phyloP scores from a whole-genome alignment of 2,329 filamentous ascomycete species.

The Penicillium glabrum region DNA sequence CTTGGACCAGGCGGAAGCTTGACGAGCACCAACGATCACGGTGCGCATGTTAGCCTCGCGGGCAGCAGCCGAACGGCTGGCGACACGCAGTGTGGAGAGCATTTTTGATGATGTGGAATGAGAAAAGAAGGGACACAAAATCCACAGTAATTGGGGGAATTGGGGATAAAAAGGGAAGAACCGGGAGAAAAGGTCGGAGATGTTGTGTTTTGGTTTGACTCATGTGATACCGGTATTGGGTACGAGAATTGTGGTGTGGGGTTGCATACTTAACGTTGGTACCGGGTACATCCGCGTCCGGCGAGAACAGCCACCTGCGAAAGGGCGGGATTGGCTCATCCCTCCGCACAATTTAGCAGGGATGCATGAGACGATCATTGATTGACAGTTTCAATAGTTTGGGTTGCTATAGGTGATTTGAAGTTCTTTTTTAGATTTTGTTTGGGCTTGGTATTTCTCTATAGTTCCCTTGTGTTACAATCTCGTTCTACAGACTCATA shows the following conservation, averaged over 20 bases:
- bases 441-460: neutral
- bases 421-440: neutral
- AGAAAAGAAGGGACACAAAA: neutral
- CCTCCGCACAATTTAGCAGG: neutral
- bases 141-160: constrained; percentile 2
- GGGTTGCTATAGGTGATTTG: neutral
- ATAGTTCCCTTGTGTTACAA: neutral
- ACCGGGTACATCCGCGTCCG: constrained; percentile 13
- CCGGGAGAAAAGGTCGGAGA: constrained; percentile 25
- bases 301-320: neutral
- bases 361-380: neutral
- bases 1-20: constrained; percentile 83
- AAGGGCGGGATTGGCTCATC: neutral
- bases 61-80: constrained; percentile 42
- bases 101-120: constrained; percentile 28
- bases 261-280: constrained; percentile 6
- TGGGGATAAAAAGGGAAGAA: constrained; percentile 13
- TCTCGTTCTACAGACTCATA: neutral
- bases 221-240: constrained; percentile 23
- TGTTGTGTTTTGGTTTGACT: constrained; percentile 22
- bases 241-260: constrained; percentile 14
- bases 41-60: constrained; percentile 40
- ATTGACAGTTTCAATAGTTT: neutral
- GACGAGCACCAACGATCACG: constrained; percentile 50
- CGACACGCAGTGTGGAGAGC: constrained; percentile 49